Evolutionary conservation across 192 early-diverging fungal species (phyloP), one percentile per base, ranked within the genome.

Genomic region (Entomortierella chlamydospora): DNA sequence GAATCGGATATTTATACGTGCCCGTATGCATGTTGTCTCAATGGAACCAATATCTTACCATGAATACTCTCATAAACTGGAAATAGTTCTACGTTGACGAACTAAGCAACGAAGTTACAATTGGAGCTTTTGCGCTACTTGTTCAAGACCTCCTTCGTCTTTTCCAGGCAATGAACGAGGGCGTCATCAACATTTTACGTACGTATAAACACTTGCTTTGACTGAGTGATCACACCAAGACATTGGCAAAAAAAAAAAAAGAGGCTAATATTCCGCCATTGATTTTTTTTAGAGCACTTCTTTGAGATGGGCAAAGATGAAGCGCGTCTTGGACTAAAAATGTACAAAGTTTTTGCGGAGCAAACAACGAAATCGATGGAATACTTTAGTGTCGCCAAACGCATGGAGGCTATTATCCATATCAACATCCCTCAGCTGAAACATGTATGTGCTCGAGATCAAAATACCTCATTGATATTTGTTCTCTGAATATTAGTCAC

Each of bases 81-180:
- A 20, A 20, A 31, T 82, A 94, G 91, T 92, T 93, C 77, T 91
- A 92, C 60, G 62, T 89, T 49, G 90, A 93, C 28, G 88, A 90
- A 58, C 81, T 91, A 47, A 88, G 91, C 72, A 91, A 93, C 74
- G 86, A 90, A 17, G 90, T 95, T 1, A 92, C 89, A 4, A 77
- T 92, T 53, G 86, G 87, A 83, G 90, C 90, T 13, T 93, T 92
- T 68, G 83, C 90, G 4, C 56, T 95, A 37, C 66, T 94, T 13
- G 85, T 94, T 17, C 89, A 89, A 31, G 94, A 95, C 66, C 83
- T 93, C 64, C 71, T 95, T 58, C 81, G 85, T 7, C 62, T 95
- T 7, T 95, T 93, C 70, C 90, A 92, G 64, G 83, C 89, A 17
- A 73, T 91, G 62, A 95, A 94, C 71, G 94, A 95, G 84, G 92